Evolutionary conservation across 805 yeast species (phyloP), one percentile per base, ranked within the genome.

Genomic region (Starmera caribaea): DNA sequence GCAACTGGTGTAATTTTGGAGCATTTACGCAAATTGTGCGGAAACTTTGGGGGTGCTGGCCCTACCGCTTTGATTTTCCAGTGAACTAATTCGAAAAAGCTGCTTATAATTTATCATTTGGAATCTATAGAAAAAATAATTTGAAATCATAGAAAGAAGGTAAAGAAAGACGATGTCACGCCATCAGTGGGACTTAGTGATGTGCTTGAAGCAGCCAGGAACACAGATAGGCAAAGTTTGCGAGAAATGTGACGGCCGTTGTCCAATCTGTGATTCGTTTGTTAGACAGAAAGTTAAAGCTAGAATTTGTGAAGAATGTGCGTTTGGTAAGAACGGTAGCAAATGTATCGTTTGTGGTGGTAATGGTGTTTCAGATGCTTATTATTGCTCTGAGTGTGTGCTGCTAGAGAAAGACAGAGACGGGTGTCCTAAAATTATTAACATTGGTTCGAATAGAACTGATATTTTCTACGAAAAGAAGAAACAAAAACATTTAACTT

Each of bases 171-270:
- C 10, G 9, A 87, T 88, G 96, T 85, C 95, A 3, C 79, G 92
- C 40, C 96, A 88, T 59, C 95, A 88, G 59, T 76, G 79, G 38
- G 97, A 89, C 55, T 68, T 88, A 21, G 73, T 83, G 3, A 77
- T 81, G 65, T 89, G 97, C 55, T 65, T 83, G 71, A 84, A 81
- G 55, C 92, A 77, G 50, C 87, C 96, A 1, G 97, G 97, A 1
- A 71, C 77, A 0, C 61, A 65, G 14, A 57, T 74, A 4, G 97
- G 95, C 1, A 63, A 69, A 38, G 65, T 89, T 3, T 89, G 97
- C 52, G 78, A 75, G 28, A 83, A 73, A 56, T 89, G 97, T 57
- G 96, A 89, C 55, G 97, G 96, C 2, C 71, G 78, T 47, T 89
- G 97, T 53, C 96, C 96, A 3, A 68, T 78, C 3, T 89, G 97